These are phyloP conservation scores for Kluyveromyces aestuarii DNA, from an alignment of 805 yeast genomes.

Conservation along the genomic window DNA sequence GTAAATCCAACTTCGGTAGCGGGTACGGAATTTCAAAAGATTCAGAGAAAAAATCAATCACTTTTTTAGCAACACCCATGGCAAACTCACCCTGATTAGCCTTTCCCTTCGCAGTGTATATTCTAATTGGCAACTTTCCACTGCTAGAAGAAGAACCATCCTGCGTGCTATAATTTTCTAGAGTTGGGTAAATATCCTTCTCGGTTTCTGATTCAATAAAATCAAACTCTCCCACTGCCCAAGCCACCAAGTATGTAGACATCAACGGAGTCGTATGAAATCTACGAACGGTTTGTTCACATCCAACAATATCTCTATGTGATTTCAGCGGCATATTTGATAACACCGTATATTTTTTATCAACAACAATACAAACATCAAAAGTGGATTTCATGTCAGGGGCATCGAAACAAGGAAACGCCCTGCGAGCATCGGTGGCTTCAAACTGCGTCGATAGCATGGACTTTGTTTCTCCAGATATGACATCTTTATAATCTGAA, in stretches of 20 bases:
- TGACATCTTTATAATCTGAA: slow-evolving; percentile 46
- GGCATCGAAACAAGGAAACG: slow-evolving; percentile 71
- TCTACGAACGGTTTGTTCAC: slow-evolving; percentile 36
- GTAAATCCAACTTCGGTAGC: slow-evolving; percentile 69
- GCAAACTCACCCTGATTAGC: slow-evolving; percentile 55
- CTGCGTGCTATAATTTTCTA: slow-evolving; percentile 7
- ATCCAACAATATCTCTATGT: slow-evolving; percentile 26
- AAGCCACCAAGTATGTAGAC: slow-evolving; percentile 70
- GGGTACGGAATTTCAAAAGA: slow-evolving; percentile 67
- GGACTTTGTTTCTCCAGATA: slow-evolving; percentile 17
- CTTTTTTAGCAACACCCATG: slow-evolving; percentile 53
- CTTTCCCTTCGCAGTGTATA: slow-evolving; percentile 48
- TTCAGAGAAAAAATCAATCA: slow-evolving; percentile 55
- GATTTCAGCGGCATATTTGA: slow-evolving; percentile 56
- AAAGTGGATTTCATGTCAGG: slow-evolving; percentile 63
- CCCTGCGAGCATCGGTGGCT: slow-evolving; percentile 69
- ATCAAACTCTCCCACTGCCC: slow-evolving; percentile 58
- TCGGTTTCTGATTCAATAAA: slow-evolving; percentile 48
- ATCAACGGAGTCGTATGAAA: slow-evolving; percentile 62
- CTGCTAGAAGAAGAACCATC: slow-evolving; percentile 7
- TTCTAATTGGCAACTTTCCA: slow-evolving; percentile 52
- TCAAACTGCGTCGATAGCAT: slow-evolving; percentile 41
- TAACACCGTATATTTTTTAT: slow-evolving; percentile 44
- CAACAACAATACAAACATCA: slow-evolving; percentile 47
- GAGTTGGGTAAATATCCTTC: slow-evolving; percentile 8